Percentiles rank a stretch among this genome's conserved stretches.
These are phyloP conservation scores for Annulohypoxylon truncatum DNA, from an alignment of 2,329 filamentous ascomycete genomes.

Conservation along the genomic window DNA sequence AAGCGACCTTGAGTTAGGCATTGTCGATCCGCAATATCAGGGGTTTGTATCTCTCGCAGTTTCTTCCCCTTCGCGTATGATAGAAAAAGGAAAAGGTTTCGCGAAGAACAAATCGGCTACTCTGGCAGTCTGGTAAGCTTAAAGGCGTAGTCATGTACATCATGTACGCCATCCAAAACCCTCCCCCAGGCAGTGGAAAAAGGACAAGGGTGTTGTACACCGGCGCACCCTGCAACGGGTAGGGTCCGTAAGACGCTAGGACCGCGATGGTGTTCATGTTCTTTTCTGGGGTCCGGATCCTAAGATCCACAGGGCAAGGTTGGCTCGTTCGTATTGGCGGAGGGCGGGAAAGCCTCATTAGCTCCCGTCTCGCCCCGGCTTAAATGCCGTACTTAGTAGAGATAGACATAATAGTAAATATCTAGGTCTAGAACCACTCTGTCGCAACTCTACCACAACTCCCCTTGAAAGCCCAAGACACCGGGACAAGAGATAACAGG, in stretches of 20 bases:
- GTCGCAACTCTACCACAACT: not conserved
- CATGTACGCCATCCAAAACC: conserved; percentile 2
- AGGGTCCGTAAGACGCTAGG: conserved; percentile 12
- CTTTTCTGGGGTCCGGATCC: conserved; percentile 9
- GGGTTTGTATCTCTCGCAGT: conserved; percentile 2
- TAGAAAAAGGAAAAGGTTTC: conserved; percentile 14
- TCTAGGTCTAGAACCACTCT: not conserved
- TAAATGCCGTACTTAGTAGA: not conserved
- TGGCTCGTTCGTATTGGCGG: not conserved
- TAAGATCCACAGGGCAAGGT: conserved; percentile 3
- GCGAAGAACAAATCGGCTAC: not conserved
- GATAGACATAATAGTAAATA: not conserved
- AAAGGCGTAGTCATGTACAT: not conserved
- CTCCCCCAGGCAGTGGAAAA: conserved; percentile 7
- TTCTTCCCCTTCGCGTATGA: not conserved
- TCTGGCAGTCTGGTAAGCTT: not conserved
- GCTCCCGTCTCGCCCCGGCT: not conserved
- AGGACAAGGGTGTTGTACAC: not conserved
- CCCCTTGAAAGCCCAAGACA: not conserved
- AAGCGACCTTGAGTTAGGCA: not conserved
- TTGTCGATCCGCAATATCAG: conserved; percentile 14
- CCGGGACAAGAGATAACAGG: not conserved
- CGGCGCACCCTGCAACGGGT: conserved; percentile 5
- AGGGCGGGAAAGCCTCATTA: conserved; percentile 1
- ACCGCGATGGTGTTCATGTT: conserved; percentile 3